Conservation (phyloP, 345 rosid species). For the Luvunga scandens region DNA sequence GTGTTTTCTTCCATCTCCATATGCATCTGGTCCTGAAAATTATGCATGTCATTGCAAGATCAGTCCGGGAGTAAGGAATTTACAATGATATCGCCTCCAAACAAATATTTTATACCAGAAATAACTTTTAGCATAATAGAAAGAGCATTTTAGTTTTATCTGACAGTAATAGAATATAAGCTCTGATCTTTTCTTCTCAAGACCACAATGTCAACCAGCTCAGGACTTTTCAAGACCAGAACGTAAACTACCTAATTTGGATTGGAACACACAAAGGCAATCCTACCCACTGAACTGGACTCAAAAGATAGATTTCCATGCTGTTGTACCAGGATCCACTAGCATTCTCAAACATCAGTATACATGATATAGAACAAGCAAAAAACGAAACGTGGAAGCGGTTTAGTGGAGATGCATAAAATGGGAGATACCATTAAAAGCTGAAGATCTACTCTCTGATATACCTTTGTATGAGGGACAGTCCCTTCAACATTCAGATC, state of each 20-base stretch:
- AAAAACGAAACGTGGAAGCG: not conserved
- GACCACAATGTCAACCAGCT: not conserved
- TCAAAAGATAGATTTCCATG: not conserved
- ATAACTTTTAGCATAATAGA: not conserved
- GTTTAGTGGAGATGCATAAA: not conserved
- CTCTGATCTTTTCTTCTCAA: not conserved
- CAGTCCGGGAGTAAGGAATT: not conserved
- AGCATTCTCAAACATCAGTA: not conserved
- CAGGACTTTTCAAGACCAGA: not conserved
- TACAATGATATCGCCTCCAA: not conserved
- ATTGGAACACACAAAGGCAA: not conserved
- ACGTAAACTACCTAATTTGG: not conserved
- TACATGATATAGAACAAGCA: not conserved
- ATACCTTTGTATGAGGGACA: conserved; percentile 33
- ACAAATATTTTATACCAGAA: not conserved
- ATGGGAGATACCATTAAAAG: not conserved
- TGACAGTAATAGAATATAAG: not conserved
- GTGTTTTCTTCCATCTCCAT: conserved; percentile 23
- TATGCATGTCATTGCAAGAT: not conserved
- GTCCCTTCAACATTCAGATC: conserved; percentile 19
- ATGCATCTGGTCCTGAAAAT: conserved; percentile 39
- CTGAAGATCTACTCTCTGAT: not conserved
- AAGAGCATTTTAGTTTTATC: not conserved
- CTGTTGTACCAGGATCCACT: not conserved
- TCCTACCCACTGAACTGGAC: not conserved